Percentiles rank a stretch among this genome's conserved stretches.
Evolutionary conservation across 2,329 filamentous ascomycete species (phyloP).

Genomic region (Botrytis paeoniae): DNA sequence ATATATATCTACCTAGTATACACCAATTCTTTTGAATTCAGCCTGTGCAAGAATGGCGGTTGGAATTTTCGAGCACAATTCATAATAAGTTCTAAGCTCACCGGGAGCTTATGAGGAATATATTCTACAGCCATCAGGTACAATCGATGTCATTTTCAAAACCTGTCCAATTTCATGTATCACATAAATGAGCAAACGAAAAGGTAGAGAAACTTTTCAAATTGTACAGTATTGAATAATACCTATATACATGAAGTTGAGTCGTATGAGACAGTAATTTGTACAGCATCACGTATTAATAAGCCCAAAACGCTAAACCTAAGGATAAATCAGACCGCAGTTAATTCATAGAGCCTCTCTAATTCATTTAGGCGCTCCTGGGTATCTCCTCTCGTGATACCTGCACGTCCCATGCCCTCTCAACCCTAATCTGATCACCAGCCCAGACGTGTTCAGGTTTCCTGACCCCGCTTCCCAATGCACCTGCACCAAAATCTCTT

Average conservation of each 20-base stretch:
- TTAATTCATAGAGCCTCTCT: too few relatives aligned
- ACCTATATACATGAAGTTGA: background rate
- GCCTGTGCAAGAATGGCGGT: background rate
- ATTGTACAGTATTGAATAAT: background rate
- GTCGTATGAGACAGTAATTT: background rate
- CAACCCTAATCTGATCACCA: constrained; percentile 12
- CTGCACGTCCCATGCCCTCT: constrained; percentile 11
- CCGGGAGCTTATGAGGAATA: background rate
- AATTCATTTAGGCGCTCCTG: background rate
- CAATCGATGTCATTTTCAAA: background rate
- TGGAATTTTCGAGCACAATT: background rate
- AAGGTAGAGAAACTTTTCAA: background rate
- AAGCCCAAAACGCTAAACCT: background rate
- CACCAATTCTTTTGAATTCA: background rate
- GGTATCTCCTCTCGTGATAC: background rate
- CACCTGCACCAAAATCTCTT: background rate
- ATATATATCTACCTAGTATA: too few relatives aligned
- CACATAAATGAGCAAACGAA: background rate
- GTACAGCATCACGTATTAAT: background rate
- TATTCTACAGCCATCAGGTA: background rate
- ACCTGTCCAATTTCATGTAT: background rate
- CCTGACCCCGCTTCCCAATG: background rate
- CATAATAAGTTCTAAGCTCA: background rate
- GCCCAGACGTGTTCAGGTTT: constrained; percentile 5
- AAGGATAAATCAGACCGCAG: background rate